These are phyloP conservation scores for Cyclotella cryptica DNA, from an alignment of 108 stramenopile species.

Conservation along the genomic window DNA sequence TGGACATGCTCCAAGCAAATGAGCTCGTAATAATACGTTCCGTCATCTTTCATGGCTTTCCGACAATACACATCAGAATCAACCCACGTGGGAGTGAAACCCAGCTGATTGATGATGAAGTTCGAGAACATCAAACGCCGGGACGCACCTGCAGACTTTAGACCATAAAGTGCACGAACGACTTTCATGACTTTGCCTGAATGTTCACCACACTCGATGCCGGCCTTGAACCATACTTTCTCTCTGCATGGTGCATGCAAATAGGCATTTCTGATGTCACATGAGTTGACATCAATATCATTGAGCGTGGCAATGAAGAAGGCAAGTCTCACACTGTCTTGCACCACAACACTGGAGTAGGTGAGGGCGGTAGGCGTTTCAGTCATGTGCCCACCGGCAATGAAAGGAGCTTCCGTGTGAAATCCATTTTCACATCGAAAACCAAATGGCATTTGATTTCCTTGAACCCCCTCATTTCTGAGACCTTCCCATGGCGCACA, in stretches of 20 bases:
- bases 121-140: conserved; percentile 17
- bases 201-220: conserved; percentile 42
- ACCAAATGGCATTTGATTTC: conserved; percentile 45
- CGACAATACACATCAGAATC: conserved; percentile 7
- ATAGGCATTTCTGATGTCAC: conserved; percentile 57
- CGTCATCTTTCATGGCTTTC: background rate
- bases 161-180: conserved; percentile 44
- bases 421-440: conserved; percentile 61
- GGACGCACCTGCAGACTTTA: conserved; percentile 47
- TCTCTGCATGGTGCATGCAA: conserved; percentile 50
- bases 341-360: conserved; percentile 39
- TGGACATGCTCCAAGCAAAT: conserved; percentile 26
- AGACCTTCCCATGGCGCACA: background rate
- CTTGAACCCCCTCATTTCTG: background rate
- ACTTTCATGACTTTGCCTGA: conserved; percentile 19
- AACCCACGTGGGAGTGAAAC: background rate
- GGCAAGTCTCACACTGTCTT: conserved; percentile 49
- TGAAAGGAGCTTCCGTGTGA: conserved; percentile 49
- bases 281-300: conserved; percentile 48
- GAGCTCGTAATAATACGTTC: conserved; percentile 28
- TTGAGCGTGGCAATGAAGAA: conserved; percentile 56
- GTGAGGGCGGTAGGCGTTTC: conserved; percentile 30
- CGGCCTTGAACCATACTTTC: conserved; percentile 37
- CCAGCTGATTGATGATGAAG: background rate
- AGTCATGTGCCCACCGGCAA: conserved; percentile 38